Evolutionary conservation across 139 green algal species (phyloP), one percentile per base, ranked within the genome.

Genomic region (Coccomyxa sp.): DNA sequence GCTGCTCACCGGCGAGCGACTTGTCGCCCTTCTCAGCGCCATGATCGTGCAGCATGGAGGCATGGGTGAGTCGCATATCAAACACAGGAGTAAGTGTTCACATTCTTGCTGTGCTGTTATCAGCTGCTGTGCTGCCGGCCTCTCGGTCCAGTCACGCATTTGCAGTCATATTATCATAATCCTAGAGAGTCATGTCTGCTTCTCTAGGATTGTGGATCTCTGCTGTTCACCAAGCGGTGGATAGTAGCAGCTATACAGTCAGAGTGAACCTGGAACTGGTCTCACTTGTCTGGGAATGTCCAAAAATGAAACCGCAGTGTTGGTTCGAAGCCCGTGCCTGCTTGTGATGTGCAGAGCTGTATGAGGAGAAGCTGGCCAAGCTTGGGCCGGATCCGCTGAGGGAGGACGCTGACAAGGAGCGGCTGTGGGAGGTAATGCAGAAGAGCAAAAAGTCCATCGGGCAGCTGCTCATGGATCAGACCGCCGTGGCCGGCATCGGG

Each of bases 381-480:
- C 87, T 97, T 32, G 94, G 94, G 13, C 90, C 87, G 16, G 94
- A 97, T 82, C 94, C 94, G 17, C 86, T 97, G 82, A 79, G 94
- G 32, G 85, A 91, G 60, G 89, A 93, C 75, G 90, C 90, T 15
- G 82, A 92, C 80, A 23, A 13, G 58, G 82, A 89, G 59, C 45
- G 30, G 45, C 60, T 88, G 28, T 91, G 88, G 91, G 59, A 77
- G 0, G 76, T 63, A 11, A 85, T 96, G 51, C 78, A 85, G 18
- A 76, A 3, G 59, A 90, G 85, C 67, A 91, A 87, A 38, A 95
- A 93, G 83, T 85, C 94, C 16, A 87, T 96, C n/a, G 94, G 94
- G 13, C 85, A 92, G 76, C 76, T 96, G 67, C 87, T 98, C 23
- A 98, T 98, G 94, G 92, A 95, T 81, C 94, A 98, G 84, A 86